phyloP scores from a whole-genome alignment of 306 rosid genomes.

The Comarum palustre region DNA sequence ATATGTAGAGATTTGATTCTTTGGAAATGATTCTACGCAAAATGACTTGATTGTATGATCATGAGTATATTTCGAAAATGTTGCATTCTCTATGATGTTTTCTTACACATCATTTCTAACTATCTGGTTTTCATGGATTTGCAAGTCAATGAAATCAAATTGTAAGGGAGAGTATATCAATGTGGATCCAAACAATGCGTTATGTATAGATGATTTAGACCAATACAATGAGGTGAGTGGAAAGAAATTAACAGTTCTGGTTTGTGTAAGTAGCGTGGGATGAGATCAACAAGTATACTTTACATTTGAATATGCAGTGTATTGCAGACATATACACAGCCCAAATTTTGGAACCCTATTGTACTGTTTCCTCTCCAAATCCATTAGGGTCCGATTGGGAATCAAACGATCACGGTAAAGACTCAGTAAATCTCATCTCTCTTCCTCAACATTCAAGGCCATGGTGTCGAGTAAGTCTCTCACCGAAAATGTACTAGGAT shows the following conservation, averaged over 20 bases:
- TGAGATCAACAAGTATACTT: not conserved
- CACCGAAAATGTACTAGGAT: not conserved
- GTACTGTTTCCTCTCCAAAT: not conserved
- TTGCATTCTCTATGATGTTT: not conserved
- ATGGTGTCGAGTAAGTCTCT: conserved; percentile 19
- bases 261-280: not conserved
- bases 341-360: conserved; percentile 11
- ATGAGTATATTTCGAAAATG: too few species aligned
- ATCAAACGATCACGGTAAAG: not conserved
- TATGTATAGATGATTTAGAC: conserved; percentile 8
- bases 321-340: accelerated
- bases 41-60: too few species aligned
- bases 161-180: conserved; percentile 1
- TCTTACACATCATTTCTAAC: not conserved
- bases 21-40: not conserved
- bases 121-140: not conserved
- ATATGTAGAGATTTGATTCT: not conserved
- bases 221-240: conserved; percentile 5
- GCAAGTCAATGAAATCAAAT: not conserved
- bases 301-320: conserved; percentile 11
- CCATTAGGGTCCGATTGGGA: not conserved
- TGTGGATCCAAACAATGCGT: conserved; percentile 14
- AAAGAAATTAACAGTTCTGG: not conserved
- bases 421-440: not conserved
- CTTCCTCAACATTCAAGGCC: not conserved